These are phyloP conservation scores for Davidsoniella virescens DNA, from an alignment of 2,329 filamentous ascomycete genomes.

Conservation along the genomic window DNA sequence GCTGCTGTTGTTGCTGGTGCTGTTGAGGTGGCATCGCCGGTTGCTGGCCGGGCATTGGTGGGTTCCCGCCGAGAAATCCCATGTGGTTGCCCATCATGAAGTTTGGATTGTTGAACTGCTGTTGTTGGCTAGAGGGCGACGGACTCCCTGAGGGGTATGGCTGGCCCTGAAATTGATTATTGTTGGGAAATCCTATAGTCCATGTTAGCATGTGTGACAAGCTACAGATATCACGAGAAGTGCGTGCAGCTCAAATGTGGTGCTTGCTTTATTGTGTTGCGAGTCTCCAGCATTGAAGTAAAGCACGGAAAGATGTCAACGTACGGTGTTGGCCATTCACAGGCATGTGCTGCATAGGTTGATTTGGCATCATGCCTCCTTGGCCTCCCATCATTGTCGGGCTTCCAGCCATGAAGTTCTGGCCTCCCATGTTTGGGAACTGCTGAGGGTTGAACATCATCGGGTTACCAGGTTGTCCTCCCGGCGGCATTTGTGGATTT, in stretches of 20 bases:
- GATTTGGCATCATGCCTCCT: constrained; percentile 47
- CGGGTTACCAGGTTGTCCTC: constrained; percentile 9
- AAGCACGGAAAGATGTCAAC: too few species aligned
- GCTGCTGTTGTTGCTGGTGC: constrained; percentile 37
- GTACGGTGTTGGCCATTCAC: constrained; percentile 28
- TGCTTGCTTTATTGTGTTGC: too few species aligned
- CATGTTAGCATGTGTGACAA: not conserved
- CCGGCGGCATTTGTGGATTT: constrained; percentile 10
- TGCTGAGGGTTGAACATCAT: constrained; percentile 12
- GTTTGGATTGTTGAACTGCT: constrained; percentile 13
- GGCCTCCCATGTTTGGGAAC: constrained; percentile 27
- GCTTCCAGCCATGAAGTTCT: constrained; percentile 32
- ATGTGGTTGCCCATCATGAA: constrained; percentile 19
- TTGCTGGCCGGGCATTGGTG: constrained; percentile 36
- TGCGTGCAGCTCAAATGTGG: not conserved
- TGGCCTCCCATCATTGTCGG: constrained; percentile 39
- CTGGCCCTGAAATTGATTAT: constrained; percentile 7
- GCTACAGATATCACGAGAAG: not conserved
- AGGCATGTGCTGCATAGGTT: constrained; percentile 42
- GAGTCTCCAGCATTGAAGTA: too few species aligned
- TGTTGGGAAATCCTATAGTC: constrained; percentile 5
- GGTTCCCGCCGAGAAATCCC: constrained; percentile 34
- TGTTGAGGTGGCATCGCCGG: constrained; percentile 43
- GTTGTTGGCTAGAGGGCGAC: constrained; percentile 10
- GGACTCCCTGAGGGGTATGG: constrained; percentile 5